Percentiles rank a stretch among this genome's conserved stretches.
phyloP scores from a whole-genome alignment of 306 rosid genomes.

The Inga leiocalycina region DNA sequence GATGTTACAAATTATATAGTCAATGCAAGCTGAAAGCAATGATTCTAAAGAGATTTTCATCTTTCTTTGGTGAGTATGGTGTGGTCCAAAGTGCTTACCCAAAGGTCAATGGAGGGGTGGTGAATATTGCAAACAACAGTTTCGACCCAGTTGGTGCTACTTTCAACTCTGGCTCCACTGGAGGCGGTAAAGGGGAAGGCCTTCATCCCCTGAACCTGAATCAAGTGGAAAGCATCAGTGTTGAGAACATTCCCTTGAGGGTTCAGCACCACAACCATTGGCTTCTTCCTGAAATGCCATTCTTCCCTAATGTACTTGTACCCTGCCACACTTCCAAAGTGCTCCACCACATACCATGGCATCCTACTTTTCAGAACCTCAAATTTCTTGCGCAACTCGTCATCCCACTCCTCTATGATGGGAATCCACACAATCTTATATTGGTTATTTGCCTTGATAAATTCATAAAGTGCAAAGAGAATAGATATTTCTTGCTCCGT shows the following conservation, averaged over 20 bases:
- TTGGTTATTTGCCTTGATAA: constrained; percentile 23
- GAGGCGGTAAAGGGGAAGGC: constrained; percentile 34
- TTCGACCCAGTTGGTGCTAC: constrained; percentile 36
- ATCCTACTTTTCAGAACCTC: constrained; percentile 12
- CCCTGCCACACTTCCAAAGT: constrained; percentile 19
- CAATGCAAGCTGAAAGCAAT: background rate
- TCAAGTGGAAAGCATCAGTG: constrained; percentile 29
- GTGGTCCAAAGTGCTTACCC: constrained; percentile 44
- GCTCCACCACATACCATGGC: constrained; percentile 40
- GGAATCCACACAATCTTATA: constrained; percentile 53
- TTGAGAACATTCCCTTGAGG: constrained; percentile 33
- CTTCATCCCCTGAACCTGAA: constrained; percentile 29
- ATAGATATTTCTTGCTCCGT: constrained; percentile 35
- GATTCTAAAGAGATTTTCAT: background rate
- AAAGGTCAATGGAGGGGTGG: constrained; percentile 24
- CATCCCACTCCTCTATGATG: constrained; percentile 32
- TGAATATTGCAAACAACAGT: constrained; percentile 12
- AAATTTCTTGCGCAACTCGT: constrained; percentile 10
- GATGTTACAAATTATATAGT: background rate
- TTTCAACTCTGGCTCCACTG: background rate
- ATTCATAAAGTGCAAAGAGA: constrained; percentile 19
- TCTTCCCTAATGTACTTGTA: constrained; percentile 39
- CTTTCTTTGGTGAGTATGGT: background rate
- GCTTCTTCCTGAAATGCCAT: constrained; percentile 46
- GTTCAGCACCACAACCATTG: constrained; percentile 40